Conservation (phyloP, 2,329 filamentous ascomycete species). For the Apiospora koreana region DNA sequence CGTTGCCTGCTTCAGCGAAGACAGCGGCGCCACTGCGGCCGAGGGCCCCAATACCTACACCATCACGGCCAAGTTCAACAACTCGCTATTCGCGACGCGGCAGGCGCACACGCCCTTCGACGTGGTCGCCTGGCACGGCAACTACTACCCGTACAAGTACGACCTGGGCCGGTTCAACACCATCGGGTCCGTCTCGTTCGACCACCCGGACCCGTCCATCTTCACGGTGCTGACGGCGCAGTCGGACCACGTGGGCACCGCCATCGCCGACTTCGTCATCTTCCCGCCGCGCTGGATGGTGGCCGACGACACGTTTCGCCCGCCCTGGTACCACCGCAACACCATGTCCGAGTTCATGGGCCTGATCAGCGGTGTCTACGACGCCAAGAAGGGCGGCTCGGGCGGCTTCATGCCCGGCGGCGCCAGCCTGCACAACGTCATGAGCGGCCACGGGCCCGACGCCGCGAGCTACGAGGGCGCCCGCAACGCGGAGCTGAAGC, state of each 20-base stretch:
- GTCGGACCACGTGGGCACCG: constrained; percentile 51
- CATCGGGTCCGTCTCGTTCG: constrained; percentile 66
- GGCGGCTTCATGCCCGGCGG: constrained; percentile 50
- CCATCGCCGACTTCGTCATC: constrained; percentile 63
- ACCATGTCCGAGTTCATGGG: constrained; percentile 57
- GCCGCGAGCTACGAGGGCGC: constrained; percentile 51
- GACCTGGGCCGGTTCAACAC: constrained; percentile 68
- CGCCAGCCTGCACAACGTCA: constrained; percentile 59
- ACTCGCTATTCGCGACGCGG: constrained; percentile 59
- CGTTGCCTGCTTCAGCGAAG: constrained; percentile 60
- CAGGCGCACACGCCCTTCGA: constrained; percentile 69
- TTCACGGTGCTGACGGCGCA: constrained; percentile 63
- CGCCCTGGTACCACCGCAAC: constrained; percentile 63
- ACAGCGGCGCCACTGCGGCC: constrained; percentile 37
- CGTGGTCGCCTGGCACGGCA: constrained; percentile 71
- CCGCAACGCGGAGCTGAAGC: constrained; percentile 63
- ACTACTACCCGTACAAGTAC: constrained; percentile 72
- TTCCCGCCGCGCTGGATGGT: constrained; percentile 65
- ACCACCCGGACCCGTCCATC: constrained; percentile 70
- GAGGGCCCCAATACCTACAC: constrained; percentile 39
- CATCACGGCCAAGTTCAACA: constrained; percentile 61
- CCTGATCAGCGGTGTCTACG: constrained; percentile 48
- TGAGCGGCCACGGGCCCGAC: constrained; percentile 59
- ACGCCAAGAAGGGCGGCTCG: constrained; percentile 51
- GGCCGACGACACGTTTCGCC: constrained; percentile 60